Conservation (phyloP, 2,329 filamentous ascomycete species). For the Dothistroma septosporum region DNA sequence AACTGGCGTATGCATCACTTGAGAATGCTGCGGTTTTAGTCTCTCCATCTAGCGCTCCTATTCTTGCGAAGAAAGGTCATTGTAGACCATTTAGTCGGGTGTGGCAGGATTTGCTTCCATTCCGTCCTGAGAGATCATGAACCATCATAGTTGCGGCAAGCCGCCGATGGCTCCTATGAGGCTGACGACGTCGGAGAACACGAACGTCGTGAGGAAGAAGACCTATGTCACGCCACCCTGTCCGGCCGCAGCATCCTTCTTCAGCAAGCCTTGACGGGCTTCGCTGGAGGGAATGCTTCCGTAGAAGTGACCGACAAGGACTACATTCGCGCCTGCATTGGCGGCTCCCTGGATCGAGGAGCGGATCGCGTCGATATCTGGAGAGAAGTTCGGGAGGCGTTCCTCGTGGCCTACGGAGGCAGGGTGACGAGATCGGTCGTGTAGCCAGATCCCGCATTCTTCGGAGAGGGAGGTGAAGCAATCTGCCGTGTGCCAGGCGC, state of each 20-base stretch:
- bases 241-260: constrained; percentile 7
- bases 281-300: constrained; percentile 29
- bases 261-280: constrained; percentile 22
- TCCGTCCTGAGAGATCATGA: constrained; percentile 13
- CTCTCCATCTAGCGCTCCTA: constrained; percentile 7
- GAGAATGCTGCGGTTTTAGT: constrained; percentile 11
- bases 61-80: constrained; percentile 12
- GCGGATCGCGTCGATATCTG: constrained; percentile 26
- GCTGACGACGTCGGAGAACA: constrained; percentile 18
- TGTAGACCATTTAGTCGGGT: constrained; percentile 18
- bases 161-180: constrained; percentile 20
- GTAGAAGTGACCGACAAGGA: constrained; percentile 32
- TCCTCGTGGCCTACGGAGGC: constrained; percentile 13
- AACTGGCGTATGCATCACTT: constrained; percentile 11
- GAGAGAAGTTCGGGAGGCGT: constrained; percentile 15
- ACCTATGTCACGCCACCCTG: constrained; percentile 25
- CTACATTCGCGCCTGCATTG: constrained; percentile 25
- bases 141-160: constrained; percentile 9
- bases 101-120: constrained; percentile 8
- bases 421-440: constrained; percentile 20
- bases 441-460: constrained; percentile 24
- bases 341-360: constrained; percentile 16
- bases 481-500: constrained; percentile 27
- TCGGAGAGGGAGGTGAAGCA: constrained; percentile 13
- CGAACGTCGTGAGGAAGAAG: constrained; percentile 28